Conservation (phyloP, 2,329 filamentous ascomycete species). For the Xylaria sp. region DNA sequence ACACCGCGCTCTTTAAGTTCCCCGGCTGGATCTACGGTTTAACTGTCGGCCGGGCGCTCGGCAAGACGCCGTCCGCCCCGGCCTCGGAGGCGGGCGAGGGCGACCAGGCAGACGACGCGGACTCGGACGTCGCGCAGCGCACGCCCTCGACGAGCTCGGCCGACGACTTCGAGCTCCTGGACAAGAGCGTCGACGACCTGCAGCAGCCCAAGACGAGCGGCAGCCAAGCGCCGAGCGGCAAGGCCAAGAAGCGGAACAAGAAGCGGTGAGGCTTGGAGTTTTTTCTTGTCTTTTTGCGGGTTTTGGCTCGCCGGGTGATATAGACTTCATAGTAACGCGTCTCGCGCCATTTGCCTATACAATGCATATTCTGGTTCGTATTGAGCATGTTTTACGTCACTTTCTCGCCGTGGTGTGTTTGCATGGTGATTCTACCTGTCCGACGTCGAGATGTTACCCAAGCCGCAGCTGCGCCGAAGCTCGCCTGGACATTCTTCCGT, state of each 20-base stretch:
- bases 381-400: no score
- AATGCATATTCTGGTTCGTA: no score
- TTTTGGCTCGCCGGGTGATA: background rate
- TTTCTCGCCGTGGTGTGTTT: no score
- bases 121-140: constrained; percentile 53
- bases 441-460: no score
- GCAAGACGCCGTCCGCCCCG: constrained; percentile 35
- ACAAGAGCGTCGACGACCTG: constrained; percentile 64
- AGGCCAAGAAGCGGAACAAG: constrained; percentile 60
- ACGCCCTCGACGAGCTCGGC: constrained; percentile 63
- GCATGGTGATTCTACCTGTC: no score
- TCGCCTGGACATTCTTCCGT: background rate
- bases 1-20: constrained; percentile 82
- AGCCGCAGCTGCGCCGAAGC: no score
- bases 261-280: constrained; percentile 50
- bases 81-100: constrained; percentile 45
- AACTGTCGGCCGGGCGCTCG: constrained; percentile 57
- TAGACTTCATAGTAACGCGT: no score
- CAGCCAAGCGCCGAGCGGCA: constrained; percentile 44
- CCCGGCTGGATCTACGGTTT: constrained; percentile 74
- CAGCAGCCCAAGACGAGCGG: constrained; percentile 57
- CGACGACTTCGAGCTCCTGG: constrained; percentile 67
- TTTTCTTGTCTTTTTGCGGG: background rate
- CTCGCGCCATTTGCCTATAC: no score
- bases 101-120: constrained; percentile 51